Evolutionary conservation across 805 yeast genomes (phyloP), one percentile per base, ranked within the genome.

Genomic region (Ogataea dorogensis): DNA sequence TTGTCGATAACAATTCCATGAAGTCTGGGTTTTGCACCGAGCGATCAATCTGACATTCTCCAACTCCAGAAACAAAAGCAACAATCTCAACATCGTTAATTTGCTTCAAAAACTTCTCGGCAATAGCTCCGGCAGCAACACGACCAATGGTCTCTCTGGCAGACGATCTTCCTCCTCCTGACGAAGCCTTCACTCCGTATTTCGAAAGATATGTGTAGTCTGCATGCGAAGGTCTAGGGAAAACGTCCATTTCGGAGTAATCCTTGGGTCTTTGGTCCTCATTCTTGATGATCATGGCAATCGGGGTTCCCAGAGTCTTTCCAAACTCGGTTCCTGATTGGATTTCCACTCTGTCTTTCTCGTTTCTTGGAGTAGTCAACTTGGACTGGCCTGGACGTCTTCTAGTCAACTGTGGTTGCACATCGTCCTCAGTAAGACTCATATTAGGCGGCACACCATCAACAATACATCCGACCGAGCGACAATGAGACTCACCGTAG

Each of bases 61-160:
- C 98, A 45, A 93, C 95, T 42, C 86, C 83, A n/a, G 93, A 77
- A 15, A 91, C 97, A 64, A 93, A 93, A 0, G 97, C 98, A 31
- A 93, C 96, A 53, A 93, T 86, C 63, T 91, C 98, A 29, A 93
- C 93, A 42, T 77, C 75, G 57, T 83, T 79, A 37, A 85, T 83
- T 51, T 82, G 79, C 31, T 66, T 58, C 56, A 93, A 73, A 47
- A 86, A 81, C 66, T 89, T 91, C 64, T 93, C 98, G 32, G 98
- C 98, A 63, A 93, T 80, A 33, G 96, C 98, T 56, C 97, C 97
- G 7, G 97, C 98, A 31, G 98, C 98, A 36, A 93, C 98, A 64
- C 98, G 79, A 40, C 98, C 98, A 53, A 93, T 93, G 27, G 98
- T 93, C 67, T 93, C 98, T 64, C 98, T 79, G 7, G 98, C 98